Conservation (phyloP, 306 rosid genomes). For the Phaseolus lunatus region DNA sequence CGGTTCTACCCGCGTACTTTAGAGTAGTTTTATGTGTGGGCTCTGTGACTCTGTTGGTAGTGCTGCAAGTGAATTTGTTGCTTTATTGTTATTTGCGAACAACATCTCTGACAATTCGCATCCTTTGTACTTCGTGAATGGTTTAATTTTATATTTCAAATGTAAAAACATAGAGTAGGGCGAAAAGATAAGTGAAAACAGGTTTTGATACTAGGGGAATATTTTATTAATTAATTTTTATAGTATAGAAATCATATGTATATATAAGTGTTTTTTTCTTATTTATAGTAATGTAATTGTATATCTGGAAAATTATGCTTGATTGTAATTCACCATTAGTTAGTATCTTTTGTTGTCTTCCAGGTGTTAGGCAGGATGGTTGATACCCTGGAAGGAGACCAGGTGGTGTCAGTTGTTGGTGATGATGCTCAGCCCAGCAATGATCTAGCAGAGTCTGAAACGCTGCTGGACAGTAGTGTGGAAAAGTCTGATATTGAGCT, state of each 20-base stretch:
- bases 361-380: slow-evolving; percentile 54
- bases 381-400: slow-evolving; percentile 57
- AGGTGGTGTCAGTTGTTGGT: slow-evolving; percentile 27
- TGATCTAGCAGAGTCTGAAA: slow-evolving; percentile 38
- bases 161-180: neutral
- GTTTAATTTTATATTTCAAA: neutral
- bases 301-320: neutral
- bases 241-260: too few species aligned
- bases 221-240: too few species aligned
- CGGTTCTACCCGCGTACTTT: neutral
- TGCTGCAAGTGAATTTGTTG: too few species aligned
- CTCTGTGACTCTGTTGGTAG: neutral
- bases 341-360: slow-evolving; percentile 29
- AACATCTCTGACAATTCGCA: too few species aligned
- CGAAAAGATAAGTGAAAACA: neutral
- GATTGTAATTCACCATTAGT: neutral
- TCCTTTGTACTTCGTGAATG: neutral
- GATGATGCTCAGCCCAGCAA: slow-evolving; percentile 42
- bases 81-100: too few species aligned
- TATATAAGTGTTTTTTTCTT: neutral
- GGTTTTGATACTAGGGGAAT: too few species aligned
- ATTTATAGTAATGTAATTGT: neutral
- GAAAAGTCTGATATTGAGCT: slow-evolving; percentile 35
- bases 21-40: neutral
- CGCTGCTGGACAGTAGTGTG: slow-evolving; percentile 21